A percentile compares a stretch with the other conserved stretches of the same genome.
Evolutionary conservation across 495 filamentous ascomycete species (phyloP).

Genomic region (Hypoxylon subgilvum): DNA sequence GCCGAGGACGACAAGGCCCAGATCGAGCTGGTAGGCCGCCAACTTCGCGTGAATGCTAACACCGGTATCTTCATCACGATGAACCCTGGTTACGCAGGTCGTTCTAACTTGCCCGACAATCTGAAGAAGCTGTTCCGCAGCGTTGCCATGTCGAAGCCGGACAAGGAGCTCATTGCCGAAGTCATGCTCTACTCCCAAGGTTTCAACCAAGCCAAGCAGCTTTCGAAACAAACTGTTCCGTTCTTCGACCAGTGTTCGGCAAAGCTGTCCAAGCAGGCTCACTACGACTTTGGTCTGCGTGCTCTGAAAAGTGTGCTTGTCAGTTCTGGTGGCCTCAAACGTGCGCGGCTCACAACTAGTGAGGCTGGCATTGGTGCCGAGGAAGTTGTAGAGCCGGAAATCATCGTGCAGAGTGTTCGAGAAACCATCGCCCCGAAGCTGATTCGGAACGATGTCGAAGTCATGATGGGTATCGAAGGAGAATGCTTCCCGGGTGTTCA

Average conservation of each 20-base stretch:
- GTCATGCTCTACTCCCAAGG: constrained; percentile 99
- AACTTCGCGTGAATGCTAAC: constrained; percentile 83
- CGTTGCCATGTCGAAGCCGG: constrained; percentile 98
- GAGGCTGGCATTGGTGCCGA: constrained; percentile 66
- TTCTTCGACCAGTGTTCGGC: constrained; percentile 92
- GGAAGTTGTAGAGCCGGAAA: constrained; percentile 89
- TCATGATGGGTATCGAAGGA: constrained; percentile 82
- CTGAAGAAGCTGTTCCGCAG: constrained; percentile 99
- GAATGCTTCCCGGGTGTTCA: constrained; percentile 90
- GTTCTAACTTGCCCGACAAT: constrained; percentile 97
- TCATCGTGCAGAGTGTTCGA: constrained; percentile 96
- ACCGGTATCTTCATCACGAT: constrained; percentile 99
- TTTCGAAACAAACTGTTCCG: constrained; percentile 93
- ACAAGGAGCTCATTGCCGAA: constrained; percentile 98
- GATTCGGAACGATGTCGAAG: constrained; percentile 85
- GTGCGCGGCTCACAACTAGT: constrained; percentile 69
- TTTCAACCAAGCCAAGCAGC: constrained; percentile 90
- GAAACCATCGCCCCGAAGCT: constrained; percentile 98
- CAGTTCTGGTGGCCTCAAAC: constrained; percentile 94
- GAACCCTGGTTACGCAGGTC: constrained; percentile 98
- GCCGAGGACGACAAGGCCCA: constrained; percentile 78
- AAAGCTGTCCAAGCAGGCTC: constrained; percentile 89
- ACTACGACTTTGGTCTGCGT: constrained; percentile 98
- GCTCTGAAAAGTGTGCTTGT: constrained; percentile 97
- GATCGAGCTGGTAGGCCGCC: constrained; percentile 91